phyloP scores from a whole-genome alignment of 768 basidiomycete genomes.

The Paxillus ammoniavirescens region DNA sequence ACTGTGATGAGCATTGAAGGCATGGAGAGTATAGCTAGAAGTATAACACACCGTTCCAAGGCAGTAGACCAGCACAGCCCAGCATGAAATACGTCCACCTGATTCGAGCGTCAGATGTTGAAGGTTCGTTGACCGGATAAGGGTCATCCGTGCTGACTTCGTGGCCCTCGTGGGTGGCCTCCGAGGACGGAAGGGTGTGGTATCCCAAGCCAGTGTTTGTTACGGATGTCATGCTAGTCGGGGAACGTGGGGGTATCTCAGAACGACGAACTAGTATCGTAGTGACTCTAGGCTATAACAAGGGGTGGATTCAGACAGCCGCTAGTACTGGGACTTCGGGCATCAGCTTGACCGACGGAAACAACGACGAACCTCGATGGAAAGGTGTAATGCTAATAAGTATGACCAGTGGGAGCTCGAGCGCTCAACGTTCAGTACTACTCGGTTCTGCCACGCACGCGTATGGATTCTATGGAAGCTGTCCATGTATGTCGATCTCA shows the following conservation, averaged over 20 bases:
- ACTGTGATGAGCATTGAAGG: slow-evolving; percentile 1
- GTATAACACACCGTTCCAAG: slow-evolving; percentile 78
- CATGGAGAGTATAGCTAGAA: neutral
- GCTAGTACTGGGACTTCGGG: neutral
- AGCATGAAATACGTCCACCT: slow-evolving; percentile 69
- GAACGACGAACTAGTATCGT: neutral
- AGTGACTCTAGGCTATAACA: too few relatives aligned
- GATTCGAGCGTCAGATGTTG: slow-evolving; percentile 37
- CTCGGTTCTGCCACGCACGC: neutral
- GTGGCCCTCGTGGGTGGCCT: slow-evolving; percentile 2
- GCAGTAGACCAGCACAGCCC: slow-evolving; percentile 76
- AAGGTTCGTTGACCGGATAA: slow-evolving; percentile 26
- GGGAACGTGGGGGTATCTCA: neutral
- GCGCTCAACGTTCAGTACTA: neutral
- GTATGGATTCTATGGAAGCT: neutral
- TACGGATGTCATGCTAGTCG: slow-evolving; percentile 2
- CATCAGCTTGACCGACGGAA: neutral
- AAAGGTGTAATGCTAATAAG: neutral
- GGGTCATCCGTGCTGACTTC: slow-evolving; percentile 5
- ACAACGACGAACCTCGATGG: neutral
- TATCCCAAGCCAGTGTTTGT: slow-evolving; percentile 13
- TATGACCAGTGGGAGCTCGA: neutral
- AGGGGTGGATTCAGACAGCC: too few relatives aligned
- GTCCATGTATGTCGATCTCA: neutral
- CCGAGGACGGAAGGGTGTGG: slow-evolving; percentile 19